Evolutionary conservation across 306 rosid genomes (phyloP).

Genomic region (Betula pendula): DNA sequence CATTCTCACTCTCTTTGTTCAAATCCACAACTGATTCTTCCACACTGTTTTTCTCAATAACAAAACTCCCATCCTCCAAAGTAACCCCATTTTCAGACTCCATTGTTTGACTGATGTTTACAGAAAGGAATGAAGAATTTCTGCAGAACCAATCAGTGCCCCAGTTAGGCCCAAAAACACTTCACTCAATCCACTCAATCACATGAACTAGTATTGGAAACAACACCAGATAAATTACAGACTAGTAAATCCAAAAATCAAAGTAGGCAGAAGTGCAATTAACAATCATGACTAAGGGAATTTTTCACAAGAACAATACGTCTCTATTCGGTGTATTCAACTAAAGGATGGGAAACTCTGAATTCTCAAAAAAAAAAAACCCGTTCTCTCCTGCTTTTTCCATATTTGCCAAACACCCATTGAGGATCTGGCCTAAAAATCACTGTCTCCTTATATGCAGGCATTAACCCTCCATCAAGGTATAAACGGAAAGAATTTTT

Average conservation of each 20-base stretch:
- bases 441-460: not conserved
- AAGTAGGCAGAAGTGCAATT: not conserved
- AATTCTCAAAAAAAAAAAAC: not conserved
- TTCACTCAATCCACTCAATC: not conserved
- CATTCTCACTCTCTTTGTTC: conserved; percentile 40
- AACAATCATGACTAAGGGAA: not conserved
- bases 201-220: not conserved
- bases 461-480: not conserved
- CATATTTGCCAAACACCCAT: not conserved
- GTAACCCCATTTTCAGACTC: conserved; percentile 64
- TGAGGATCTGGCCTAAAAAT: not conserved
- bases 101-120: conserved; percentile 43
- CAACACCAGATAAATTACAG: not conserved
- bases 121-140: conserved; percentile 14
- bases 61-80: conserved; percentile 72
- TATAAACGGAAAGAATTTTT: not conserved
- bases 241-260: not conserved
- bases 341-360: not conserved
- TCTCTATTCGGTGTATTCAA: conserved; percentile 3
- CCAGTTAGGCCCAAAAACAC: not conserved
- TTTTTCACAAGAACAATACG: conserved; percentile 2
- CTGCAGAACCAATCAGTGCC: conserved; percentile 4
- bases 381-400: not conserved
- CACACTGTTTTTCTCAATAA: conserved; percentile 44
- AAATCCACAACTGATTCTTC: conserved; percentile 29